phyloP scores from a whole-genome alignment of 2,329 filamentous ascomycete species.

The Huntiella bhutanensis region DNA sequence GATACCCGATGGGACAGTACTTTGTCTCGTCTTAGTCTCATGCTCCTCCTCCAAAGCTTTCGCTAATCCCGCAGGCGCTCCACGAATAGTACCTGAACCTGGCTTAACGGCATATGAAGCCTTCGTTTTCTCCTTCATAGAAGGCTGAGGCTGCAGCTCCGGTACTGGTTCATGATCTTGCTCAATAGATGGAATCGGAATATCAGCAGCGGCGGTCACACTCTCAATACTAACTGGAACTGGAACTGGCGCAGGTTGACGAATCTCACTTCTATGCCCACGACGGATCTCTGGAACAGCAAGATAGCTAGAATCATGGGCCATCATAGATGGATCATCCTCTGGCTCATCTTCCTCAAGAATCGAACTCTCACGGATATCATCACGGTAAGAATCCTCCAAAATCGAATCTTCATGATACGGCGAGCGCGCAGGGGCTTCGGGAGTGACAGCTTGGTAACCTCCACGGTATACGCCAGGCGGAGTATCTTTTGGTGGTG shows the following conservation, averaged over 20 bases:
- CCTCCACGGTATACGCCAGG: neutral
- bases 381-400: neutral
- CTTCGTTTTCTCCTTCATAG: neutral
- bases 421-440: neutral
- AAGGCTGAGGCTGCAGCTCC: neutral
- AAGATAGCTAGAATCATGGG: conserved; percentile 1
- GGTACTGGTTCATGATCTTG: neutral
- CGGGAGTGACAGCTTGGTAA: conserved; percentile 1
- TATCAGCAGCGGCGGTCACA: neutral
- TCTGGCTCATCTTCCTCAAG: conserved; percentile 3
- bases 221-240: neutral
- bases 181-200: conserved; percentile 1
- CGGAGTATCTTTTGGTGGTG: conserved; percentile 6
- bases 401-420: conserved; percentile 3
- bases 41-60: neutral
- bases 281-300: conserved; percentile 1
- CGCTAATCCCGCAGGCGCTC: neutral
- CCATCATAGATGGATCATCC: neutral
- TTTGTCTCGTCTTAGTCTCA: neutral
- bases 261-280: neutral
- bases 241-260: neutral
- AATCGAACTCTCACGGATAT: conserved; percentile 4
- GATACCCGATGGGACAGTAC: neutral
- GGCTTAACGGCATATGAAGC: neutral
- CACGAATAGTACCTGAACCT: neutral